phyloP scores from a whole-genome alignment of 2,329 filamentous ascomycete genomes.

The Tolypocladium nubicola region DNA sequence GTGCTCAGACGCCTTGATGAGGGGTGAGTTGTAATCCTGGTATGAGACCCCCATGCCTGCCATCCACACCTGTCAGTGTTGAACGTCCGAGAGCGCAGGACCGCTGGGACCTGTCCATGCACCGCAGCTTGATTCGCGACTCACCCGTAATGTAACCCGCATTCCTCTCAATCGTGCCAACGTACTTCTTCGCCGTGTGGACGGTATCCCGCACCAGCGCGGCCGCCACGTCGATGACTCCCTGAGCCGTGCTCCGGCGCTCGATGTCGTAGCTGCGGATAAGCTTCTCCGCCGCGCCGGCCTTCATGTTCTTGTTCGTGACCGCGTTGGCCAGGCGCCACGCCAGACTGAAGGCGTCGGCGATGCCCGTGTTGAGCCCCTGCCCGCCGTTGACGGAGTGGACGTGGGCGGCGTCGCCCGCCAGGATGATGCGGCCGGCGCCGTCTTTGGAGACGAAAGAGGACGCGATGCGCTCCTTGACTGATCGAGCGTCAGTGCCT shows the following conservation, averaged over 20 bases:
- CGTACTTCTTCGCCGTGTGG: constrained; percentile 31
- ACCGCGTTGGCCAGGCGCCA: constrained; percentile 35
- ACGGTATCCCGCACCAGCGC: constrained; percentile 33
- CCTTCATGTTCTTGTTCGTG: constrained; percentile 11
- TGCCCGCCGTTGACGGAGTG: constrained; percentile 46
- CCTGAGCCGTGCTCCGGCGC: constrained; percentile 29
- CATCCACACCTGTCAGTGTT: not conserved
- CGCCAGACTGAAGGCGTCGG: constrained; percentile 42
- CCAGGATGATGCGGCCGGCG: constrained; percentile 36
- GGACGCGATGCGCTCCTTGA: constrained; percentile 29
- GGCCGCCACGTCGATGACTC: constrained; percentile 36
- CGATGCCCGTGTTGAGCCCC: constrained; percentile 47
- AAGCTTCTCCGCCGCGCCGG: constrained; percentile 13
- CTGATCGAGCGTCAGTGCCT: constrained; percentile 11
- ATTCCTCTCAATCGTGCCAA: constrained; percentile 34
- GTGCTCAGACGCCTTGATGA: constrained; percentile 19
- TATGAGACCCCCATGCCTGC: constrained; percentile 31
- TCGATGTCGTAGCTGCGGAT: constrained; percentile 34
- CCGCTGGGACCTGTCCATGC: no score
- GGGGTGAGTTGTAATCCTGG: constrained; percentile 19
- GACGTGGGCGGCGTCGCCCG: constrained; percentile 47
- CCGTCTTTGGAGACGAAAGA: constrained; percentile 28
- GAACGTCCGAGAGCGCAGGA: not conserved
- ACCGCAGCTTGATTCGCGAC: not conserved
- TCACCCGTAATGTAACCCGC: constrained; percentile 36